phyloP scores from a whole-genome alignment of 2,329 filamentous ascomycete species.

The Knufia fluminis region DNA sequence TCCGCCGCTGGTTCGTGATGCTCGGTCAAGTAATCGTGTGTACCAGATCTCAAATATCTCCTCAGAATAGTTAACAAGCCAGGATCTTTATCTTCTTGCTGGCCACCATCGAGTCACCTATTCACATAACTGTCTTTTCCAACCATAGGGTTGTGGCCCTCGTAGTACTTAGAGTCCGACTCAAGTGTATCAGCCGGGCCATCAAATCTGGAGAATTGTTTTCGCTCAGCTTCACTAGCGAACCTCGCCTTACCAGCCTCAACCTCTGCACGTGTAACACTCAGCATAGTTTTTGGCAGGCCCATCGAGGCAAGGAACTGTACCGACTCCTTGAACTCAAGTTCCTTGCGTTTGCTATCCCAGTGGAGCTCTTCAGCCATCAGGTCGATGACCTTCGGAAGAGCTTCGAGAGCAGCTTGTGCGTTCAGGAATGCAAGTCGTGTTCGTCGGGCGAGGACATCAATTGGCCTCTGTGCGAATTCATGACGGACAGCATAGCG shows the following conservation, averaged over 20 bases:
- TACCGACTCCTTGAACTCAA: constrained; percentile 68
- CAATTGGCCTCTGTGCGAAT: constrained; percentile 82
- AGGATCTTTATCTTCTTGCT: not conserved
- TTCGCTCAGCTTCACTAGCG: constrained; percentile 32
- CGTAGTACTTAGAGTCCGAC: constrained; percentile 38
- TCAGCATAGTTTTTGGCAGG: constrained; percentile 47
- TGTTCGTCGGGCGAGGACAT: constrained; percentile 77
- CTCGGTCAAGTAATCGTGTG: not conserved
- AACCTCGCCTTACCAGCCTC: constrained; percentile 46
- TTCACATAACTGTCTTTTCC: constrained; percentile 38
- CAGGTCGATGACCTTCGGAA: constrained; percentile 78
- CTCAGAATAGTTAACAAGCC: not conserved
- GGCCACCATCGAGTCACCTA: constrained; percentile 29
- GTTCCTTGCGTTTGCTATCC: constrained; percentile 61
- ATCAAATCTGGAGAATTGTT: constrained; percentile 36
- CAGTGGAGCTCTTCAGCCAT: constrained; percentile 79
- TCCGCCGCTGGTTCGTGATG: not conserved
- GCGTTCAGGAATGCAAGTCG: constrained; percentile 84
- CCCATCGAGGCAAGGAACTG: constrained; percentile 54
- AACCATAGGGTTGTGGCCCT: constrained; percentile 38
- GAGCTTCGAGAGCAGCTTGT: constrained; percentile 76
- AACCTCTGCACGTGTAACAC: constrained; percentile 48
- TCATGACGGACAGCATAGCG: constrained; percentile 81
- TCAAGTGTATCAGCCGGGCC: constrained; percentile 45
- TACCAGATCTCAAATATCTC: not conserved